Conservation (phyloP, 2,329 filamentous ascomycete genomes). For the Aspergillus felis region DNA sequence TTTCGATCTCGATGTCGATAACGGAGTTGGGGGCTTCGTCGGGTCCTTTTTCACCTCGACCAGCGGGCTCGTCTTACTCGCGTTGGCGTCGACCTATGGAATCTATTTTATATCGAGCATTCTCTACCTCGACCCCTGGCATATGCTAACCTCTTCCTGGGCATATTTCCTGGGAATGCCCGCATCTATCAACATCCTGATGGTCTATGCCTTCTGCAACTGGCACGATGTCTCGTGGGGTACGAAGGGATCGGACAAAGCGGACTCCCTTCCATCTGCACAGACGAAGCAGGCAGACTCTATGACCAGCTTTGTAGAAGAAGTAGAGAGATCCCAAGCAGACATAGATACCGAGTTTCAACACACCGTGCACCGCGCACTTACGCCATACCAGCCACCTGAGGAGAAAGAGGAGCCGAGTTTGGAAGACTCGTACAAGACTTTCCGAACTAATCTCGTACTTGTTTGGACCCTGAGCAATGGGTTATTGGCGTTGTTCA, state of each 20-base stretch:
- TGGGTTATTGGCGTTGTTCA: slow-evolving; percentile 74
- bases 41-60: slow-evolving; percentile 75
- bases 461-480: slow-evolving; percentile 97
- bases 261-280: slow-evolving; percentile 78
- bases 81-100: slow-evolving; percentile 89
- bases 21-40: slow-evolving; percentile 63
- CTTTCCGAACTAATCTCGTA: slow-evolving; percentile 94
- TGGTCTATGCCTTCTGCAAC: too few relatives aligned
- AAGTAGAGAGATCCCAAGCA: slow-evolving; percentile 93
- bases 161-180: slow-evolving; percentile 90
- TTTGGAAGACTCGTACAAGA: slow-evolving; percentile 97
- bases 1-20: slow-evolving; percentile 61
- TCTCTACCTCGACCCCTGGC: slow-evolving; percentile 97
- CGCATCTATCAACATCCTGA: slow-evolving; percentile 97
- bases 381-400: slow-evolving; percentile 74
- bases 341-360: slow-evolving; percentile 98
- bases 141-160: slow-evolving; percentile 99
- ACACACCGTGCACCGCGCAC: slow-evolving; percentile 86
- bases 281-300: slow-evolving; percentile 76
- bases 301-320: slow-evolving; percentile 83
- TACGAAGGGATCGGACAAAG: too few relatives aligned
- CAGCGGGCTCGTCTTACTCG: slow-evolving; percentile 88
- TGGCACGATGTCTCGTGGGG: too few relatives aligned
- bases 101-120: slow-evolving; percentile 96
- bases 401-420: slow-evolving; percentile 78